Evolutionary conservation across 2,329 filamentous ascomycete species (phyloP).

Genomic region (Verticillium albo-atrum): DNA sequence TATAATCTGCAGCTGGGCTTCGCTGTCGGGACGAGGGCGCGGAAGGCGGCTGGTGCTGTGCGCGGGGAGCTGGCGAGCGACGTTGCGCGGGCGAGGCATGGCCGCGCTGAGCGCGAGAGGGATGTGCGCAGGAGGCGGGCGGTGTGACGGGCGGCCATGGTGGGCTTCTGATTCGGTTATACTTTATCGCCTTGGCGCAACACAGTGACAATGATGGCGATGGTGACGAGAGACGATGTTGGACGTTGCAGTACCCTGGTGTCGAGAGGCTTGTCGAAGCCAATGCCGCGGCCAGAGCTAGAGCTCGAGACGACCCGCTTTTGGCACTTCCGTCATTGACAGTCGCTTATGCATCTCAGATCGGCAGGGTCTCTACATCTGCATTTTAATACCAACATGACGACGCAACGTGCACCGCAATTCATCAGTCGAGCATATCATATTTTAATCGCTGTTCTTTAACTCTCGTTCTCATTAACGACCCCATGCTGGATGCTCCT

Average conservation of each 20-base stretch:
- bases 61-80: not conserved
- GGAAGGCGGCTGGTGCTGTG: not conserved
- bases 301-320: not conserved
- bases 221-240: not conserved
- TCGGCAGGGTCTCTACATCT: too few relatives aligned
- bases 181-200: not conserved
- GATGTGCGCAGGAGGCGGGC: not conserved
- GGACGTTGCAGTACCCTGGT: not conserved
- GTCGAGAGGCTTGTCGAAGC: not conserved
- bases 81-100: not conserved
- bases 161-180: not conserved
- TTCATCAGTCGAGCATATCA: not conserved
- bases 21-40: not conserved
- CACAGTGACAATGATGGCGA: not conserved
- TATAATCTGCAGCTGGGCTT: not conserved
- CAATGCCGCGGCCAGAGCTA: not conserved
- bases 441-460: not conserved
- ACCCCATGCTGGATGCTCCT: not conserved
- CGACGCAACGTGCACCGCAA: not conserved
- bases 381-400: not conserved
- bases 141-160: not conserved
- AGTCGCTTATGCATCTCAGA: not conserved
- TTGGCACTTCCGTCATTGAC: not conserved
- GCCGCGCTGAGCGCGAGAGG: not conserved
- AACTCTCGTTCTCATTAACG: not conserved